Evolutionary conservation across 2,329 filamentous ascomycete species (phyloP), one percentile per base, ranked within the genome.

Genomic region (Zarea fungicola): DNA sequence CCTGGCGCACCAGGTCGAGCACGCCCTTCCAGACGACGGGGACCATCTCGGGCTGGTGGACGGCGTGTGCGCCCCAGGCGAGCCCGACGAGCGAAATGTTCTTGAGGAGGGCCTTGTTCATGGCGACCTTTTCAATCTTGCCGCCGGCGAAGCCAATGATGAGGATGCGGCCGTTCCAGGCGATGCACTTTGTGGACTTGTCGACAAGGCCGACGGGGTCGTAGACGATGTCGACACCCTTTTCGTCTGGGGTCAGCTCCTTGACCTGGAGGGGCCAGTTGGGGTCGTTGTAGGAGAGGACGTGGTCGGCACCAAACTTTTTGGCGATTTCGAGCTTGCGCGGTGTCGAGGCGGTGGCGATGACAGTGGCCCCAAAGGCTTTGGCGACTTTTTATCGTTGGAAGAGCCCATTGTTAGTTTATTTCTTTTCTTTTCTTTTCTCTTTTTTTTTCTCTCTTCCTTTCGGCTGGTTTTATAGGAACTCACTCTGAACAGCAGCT

Each of bases 151-250:
- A 97, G 0, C 92, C 92, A 56, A 97, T 84, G 5, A 97, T 82
- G 36, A 96, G 70, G 48, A 97, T 77, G 11, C 91, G 79, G 1
- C 88, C 92, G 65, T 96, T 96, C 91, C 90, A 97, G 4, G 89
- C 87, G 4, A 86, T 88, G 70, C 92, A 96, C 69, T 95, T 96
- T 57, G 91, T 87, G 57, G 84, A 89, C 62, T 83, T 78, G 56
- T 95, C 89, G 42, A 96, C 88, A 63, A 96, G 71, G 1, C 92
- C 92, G 1, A 97, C 92, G 11, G 92, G 90, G 65, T 97, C 92
- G 70, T 89, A 97, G 19, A 97, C 91, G 44, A 97, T 89, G 67
- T 97, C 91, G 16, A 96, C 91, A 10, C 90, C 81, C 37, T 72
- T 67, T 1, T 79, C 79, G 54, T 82, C 80, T 0, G 87, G 88